Evolutionary conservation across 73 alveolate genomes (phyloP).

Genomic region (Symbiodinium pilosum): DNA sequence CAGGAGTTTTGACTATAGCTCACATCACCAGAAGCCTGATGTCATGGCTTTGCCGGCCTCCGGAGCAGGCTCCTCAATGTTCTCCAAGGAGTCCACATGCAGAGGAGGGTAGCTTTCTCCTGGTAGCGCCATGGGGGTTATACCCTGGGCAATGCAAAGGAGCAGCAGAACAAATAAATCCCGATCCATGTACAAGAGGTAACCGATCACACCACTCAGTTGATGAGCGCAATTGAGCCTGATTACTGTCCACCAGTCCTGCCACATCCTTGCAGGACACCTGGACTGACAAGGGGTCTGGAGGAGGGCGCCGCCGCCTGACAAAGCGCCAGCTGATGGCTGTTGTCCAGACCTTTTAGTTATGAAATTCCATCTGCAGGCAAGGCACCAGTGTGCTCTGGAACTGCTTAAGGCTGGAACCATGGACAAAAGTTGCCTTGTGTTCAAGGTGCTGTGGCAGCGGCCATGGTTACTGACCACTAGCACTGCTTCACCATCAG

Average conservation of each 20-base stretch:
- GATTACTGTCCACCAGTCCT: too few species aligned
- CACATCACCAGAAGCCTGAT: not conserved
- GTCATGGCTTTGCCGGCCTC: not conserved
- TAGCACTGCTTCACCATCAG: not conserved
- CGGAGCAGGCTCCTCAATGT: not conserved
- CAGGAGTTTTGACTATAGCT: not conserved
- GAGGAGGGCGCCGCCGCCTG: conserved; percentile 26
- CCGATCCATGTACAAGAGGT: too few species aligned
- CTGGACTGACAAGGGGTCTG: not conserved
- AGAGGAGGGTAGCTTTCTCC: not conserved
- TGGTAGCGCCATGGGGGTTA: not conserved
- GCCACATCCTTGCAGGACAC: too few species aligned
- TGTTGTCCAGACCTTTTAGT: not conserved
- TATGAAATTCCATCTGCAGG: not conserved
- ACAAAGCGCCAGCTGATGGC: too few species aligned
- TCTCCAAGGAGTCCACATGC: not conserved
- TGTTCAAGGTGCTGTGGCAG: not conserved
- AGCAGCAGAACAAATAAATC: too few species aligned
- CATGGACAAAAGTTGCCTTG: not conserved
- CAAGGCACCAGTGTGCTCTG: not conserved
- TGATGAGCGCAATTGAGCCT: too few species aligned
- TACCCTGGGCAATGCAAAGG: not conserved
- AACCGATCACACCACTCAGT: too few species aligned
- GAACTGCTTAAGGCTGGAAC: not conserved
- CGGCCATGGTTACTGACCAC: too few species aligned